Evolutionary conservation across 2,329 filamentous ascomycete genomes (phyloP).

Genomic region (Colletotrichum brevisporum): DNA sequence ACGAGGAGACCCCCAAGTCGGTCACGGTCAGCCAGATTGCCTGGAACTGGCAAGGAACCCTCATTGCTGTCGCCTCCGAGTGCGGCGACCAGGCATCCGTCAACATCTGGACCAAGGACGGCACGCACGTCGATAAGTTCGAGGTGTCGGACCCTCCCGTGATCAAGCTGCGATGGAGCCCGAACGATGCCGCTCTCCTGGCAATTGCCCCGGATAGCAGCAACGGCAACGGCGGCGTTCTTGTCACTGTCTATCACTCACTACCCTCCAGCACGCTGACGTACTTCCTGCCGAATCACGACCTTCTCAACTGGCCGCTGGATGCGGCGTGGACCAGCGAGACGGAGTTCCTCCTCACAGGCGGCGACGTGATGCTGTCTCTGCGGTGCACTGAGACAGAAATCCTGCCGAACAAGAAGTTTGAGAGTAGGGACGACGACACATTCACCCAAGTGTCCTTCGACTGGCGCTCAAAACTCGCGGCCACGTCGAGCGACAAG

Average conservation of each 20-base stretch:
- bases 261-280: slow-evolving; percentile 60
- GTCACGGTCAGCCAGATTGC: slow-evolving; percentile 72
- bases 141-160: slow-evolving; percentile 73
- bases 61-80: slow-evolving; percentile 72
- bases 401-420: slow-evolving; percentile 63
- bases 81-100: slow-evolving; percentile 66
- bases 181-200: slow-evolving; percentile 67
- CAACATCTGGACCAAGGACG: slow-evolving; percentile 69
- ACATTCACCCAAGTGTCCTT: slow-evolving; percentile 69
- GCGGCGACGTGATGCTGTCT: slow-evolving; percentile 66
- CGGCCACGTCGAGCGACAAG: slow-evolving; percentile 72
- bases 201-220: slow-evolving; percentile 68
- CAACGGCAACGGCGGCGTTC: slow-evolving; percentile 55
- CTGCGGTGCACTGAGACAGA: slow-evolving; percentile 62
- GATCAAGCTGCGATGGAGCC: slow-evolving; percentile 74
- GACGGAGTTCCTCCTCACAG: slow-evolving; percentile 70
- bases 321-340: slow-evolving; percentile 74
- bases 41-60: slow-evolving; percentile 70
- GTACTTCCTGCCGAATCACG: slow-evolving; percentile 64
- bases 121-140: slow-evolving; percentile 65
- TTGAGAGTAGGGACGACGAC: slow-evolving; percentile 68
- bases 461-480: slow-evolving; percentile 66
- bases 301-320: slow-evolving; percentile 64
- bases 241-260: slow-evolving; percentile 69
- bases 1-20: slow-evolving; percentile 65